A percentile compares a stretch with the other conserved stretches of the same genome.
Evolutionary conservation across 345 rosid genomes (phyloP).

Genomic region (Populus davidiana): DNA sequence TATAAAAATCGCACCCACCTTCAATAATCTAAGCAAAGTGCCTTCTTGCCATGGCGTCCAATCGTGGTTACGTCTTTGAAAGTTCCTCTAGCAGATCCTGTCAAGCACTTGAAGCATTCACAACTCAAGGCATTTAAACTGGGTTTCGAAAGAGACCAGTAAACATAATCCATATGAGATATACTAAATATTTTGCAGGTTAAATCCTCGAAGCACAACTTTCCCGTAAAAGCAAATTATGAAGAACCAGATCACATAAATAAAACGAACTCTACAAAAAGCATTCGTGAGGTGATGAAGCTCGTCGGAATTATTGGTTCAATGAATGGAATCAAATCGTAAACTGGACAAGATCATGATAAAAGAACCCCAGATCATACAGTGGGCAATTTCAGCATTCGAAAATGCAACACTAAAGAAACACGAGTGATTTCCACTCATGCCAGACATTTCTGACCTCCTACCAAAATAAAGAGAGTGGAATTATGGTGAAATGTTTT

Average conservation of each 20-base stretch:
- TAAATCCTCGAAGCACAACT: background rate
- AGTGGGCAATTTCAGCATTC: too few relatives aligned
- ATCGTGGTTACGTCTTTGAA: background rate
- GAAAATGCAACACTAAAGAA: background rate
- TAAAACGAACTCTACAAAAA: background rate
- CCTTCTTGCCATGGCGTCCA: background rate
- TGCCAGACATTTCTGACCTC: background rate
- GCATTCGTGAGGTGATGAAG: background rate
- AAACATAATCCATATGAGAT: background rate
- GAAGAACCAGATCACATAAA: background rate
- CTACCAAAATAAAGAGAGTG: too few relatives aligned
- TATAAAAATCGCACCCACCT: too few relatives aligned
- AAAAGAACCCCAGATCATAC: background rate
- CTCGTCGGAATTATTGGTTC: background rate
- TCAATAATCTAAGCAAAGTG: too few relatives aligned
- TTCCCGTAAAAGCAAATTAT: background rate
- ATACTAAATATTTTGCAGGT: background rate
- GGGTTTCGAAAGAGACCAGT: background rate
- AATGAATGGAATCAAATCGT: background rate
- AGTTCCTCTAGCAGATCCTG: background rate
- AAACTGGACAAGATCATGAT: background rate
- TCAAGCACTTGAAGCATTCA: background rate
- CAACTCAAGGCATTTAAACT: background rate
- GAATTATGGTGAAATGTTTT: fast-evolving
- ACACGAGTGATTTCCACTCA: background rate